Conservation (phyloP, 495 filamentous ascomycete genomes). For the Hypoxylon fragiforme region DNA sequence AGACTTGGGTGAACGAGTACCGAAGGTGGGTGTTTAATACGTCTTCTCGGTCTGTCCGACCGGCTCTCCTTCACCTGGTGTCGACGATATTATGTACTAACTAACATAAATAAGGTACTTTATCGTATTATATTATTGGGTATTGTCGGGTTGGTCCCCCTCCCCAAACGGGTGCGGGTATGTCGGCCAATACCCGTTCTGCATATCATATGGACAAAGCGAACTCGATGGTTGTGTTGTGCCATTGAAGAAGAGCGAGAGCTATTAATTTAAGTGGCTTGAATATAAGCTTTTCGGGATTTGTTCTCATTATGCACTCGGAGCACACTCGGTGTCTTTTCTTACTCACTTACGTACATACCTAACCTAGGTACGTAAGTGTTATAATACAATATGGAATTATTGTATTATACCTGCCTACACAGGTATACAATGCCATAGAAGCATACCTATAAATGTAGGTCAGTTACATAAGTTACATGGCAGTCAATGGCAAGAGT, state of each 20-base stretch:
- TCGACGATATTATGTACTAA: too few species aligned
- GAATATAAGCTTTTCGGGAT: conserved; percentile 15
- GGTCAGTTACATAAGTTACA: too few species aligned
- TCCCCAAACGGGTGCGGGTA: conserved; percentile 16
- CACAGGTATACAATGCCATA: too few species aligned
- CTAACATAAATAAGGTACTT: too few species aligned
- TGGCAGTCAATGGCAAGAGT: too few species aligned
- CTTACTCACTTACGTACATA: too few species aligned
- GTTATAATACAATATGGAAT: too few species aligned
- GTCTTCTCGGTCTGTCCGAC: conserved; percentile 7
- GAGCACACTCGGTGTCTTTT: conserved; percentile 26
- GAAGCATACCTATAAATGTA: too few species aligned
- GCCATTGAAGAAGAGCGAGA: conserved; percentile 22
- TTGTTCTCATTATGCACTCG: conserved; percentile 20
- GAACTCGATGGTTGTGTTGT: conserved; percentile 27
- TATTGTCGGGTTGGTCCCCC: not conserved
- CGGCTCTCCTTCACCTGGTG: too few species aligned
- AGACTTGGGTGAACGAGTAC: not conserved
- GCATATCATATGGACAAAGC: conserved; percentile 11
- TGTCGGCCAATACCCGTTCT: conserved; percentile 21
- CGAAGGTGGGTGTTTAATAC: not conserved
- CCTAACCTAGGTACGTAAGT: too few species aligned
- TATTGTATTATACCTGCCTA: too few species aligned
- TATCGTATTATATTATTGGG: too few species aligned
- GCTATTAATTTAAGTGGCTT: conserved; percentile 31